These are phyloP conservation scores for Eleusine coracana DNA, from an alignment of 176 grass and related monocot species.

Conservation along the genomic window DNA sequence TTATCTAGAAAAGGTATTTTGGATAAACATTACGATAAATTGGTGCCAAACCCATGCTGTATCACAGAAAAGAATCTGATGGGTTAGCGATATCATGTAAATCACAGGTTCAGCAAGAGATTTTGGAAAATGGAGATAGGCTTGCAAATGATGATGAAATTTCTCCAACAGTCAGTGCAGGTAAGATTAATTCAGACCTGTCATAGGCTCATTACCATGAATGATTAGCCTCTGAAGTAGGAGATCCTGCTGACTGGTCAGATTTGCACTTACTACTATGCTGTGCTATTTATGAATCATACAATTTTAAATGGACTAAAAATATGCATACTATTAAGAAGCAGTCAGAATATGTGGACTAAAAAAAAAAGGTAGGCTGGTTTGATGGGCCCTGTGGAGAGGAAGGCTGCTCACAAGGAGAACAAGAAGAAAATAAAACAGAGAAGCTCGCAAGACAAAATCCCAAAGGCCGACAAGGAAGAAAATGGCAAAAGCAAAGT, in stretches of 20 bases:
- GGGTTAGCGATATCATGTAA: slow-evolving; percentile 20
- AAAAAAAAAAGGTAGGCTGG: slow-evolving; percentile 39
- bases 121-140: slow-evolving; percentile 63
- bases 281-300: slow-evolving; percentile 4
- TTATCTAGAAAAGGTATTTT: slow-evolving; percentile 84
- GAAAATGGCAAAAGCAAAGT: slow-evolving; percentile 93
- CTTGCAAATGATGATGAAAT: slow-evolving; percentile 64
- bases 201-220: not conserved
- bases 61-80: not conserved
- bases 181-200: slow-evolving; percentile 42
- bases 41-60: not conserved
- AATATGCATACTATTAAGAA: slow-evolving; percentile 40
- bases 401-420: slow-evolving; percentile 68
- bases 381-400: slow-evolving; percentile 67
- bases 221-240: not conserved
- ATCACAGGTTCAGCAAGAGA: slow-evolving; percentile 80
- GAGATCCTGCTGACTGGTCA: not conserved
- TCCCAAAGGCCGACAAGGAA: slow-evolving; percentile 80
- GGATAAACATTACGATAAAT: not conserved
- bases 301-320: slow-evolving; percentile 48
- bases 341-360: slow-evolving; percentile 32
- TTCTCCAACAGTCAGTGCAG: slow-evolving; percentile 74
- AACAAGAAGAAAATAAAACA: slow-evolving; percentile 96
- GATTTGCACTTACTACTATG: not conserved
- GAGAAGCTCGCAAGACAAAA: slow-evolving; percentile 72